phyloP scores from a whole-genome alignment of 345 rosid species.

The Dimocarpus longan region DNA sequence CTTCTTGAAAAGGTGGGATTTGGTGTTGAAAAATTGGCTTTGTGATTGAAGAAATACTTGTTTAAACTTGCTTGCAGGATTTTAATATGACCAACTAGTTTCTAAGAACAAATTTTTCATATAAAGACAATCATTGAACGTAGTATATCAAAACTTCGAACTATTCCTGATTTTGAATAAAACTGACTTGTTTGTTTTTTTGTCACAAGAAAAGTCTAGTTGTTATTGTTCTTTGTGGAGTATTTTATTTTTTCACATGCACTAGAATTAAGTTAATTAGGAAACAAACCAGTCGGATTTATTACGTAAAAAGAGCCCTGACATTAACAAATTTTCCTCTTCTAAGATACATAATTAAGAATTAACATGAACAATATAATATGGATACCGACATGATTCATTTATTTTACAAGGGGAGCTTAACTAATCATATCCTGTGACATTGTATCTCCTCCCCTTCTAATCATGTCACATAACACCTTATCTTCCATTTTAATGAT shows the following conservation, averaged over 20 bases:
- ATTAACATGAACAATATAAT: neutral
- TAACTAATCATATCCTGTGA: no score
- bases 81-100: neutral
- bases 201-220: no score
- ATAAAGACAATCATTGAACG: no score
- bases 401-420: no score
- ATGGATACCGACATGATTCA: no score
- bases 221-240: no score
- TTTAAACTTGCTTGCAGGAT: neutral
- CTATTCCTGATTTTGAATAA: neutral
- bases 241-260: neutral
- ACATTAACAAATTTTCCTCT: no score
- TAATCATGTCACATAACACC: no score
- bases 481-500: no score
- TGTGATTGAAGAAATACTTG: neutral
- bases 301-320: neutral
- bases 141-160: neutral
- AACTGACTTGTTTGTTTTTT: no score
- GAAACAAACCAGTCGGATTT: neutral
- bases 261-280: neutral
- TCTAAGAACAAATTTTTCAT: neutral
- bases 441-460: no score
- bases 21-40: neutral
- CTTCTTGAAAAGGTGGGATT: neutral
- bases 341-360: neutral